Evolutionary conservation across 2,329 filamentous ascomycete genomes (phyloP).

Genomic region (Onygenales sp.): DNA sequence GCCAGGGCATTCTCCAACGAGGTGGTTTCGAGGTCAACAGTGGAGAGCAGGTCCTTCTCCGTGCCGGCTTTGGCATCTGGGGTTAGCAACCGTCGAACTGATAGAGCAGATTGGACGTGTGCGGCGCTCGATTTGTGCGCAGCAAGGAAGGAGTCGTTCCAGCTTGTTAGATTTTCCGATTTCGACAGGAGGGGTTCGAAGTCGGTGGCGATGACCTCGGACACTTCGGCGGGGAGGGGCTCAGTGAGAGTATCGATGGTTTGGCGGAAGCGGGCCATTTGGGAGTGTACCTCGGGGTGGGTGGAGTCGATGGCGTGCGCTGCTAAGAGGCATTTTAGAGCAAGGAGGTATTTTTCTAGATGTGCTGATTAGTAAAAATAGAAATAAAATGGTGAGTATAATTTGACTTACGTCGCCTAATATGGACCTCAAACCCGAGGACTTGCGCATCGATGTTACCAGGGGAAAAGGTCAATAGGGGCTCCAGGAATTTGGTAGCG

Average conservation of each 20-base stretch:
- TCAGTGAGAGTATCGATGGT: constrained; percentile 47
- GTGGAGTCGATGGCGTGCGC: constrained; percentile 59
- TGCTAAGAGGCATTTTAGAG: constrained; percentile 73
- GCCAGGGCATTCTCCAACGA: constrained; percentile 49
- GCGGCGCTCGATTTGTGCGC: constrained; percentile 53
- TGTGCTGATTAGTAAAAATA: constrained; percentile 16
- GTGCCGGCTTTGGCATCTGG: constrained; percentile 45
- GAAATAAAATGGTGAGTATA: constrained; percentile 1
- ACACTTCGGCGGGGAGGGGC: constrained; percentile 55
- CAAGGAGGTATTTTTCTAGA: constrained; percentile 75
- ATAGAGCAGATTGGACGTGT: constrained; percentile 56
- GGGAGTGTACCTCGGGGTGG: constrained; percentile 65
- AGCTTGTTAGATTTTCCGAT: constrained; percentile 47
- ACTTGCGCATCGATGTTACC: constrained; percentile 73
- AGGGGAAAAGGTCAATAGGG: constrained; percentile 72
- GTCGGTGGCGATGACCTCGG: constrained; percentile 59
- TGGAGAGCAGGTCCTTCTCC: constrained; percentile 55
- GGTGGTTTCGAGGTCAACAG: constrained; percentile 43
- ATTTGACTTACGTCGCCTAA: constrained; percentile 61
- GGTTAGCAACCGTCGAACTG: constrained; percentile 50
- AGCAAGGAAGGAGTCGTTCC: constrained; percentile 57
- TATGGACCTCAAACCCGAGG: constrained; percentile 81
- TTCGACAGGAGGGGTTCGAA: constrained; percentile 54
- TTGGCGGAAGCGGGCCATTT: constrained; percentile 60
- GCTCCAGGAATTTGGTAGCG: constrained; percentile 75